Conservation (phyloP, 2,329 filamentous ascomycete species). For the Diaporthe citri region DNA sequence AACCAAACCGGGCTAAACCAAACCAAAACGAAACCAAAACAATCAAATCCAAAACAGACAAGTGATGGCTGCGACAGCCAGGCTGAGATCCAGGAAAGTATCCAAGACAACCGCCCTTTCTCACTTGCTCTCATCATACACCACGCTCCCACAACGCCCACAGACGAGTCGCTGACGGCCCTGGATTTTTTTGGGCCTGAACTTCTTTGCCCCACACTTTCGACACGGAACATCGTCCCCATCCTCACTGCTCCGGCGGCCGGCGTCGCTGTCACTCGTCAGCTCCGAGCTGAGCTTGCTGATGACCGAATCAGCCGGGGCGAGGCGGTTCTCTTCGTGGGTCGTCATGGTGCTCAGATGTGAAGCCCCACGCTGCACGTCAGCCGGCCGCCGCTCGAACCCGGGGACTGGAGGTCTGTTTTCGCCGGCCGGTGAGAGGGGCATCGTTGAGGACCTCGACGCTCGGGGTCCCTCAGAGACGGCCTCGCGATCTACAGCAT, state of each 20-base stretch:
- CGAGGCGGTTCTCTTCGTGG: conserved; percentile 40
- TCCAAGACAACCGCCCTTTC: neutral
- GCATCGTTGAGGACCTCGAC: conserved; percentile 30
- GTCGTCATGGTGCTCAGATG: conserved; percentile 40
- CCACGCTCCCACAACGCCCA: conserved; percentile 61
- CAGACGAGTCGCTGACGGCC: conserved; percentile 72
- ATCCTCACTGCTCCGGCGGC: conserved; percentile 47
- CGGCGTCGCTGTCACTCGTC: conserved; percentile 52
- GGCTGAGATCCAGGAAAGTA: neutral
- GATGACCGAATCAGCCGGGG: conserved; percentile 57
- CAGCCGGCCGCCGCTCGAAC: conserved; percentile 33
- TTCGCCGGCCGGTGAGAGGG: conserved; percentile 39
- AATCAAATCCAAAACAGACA: neutral
- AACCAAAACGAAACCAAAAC: neutral
- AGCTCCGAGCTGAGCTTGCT: conserved; percentile 72
- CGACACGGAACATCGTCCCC: conserved; percentile 66
- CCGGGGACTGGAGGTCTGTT: conserved; percentile 33
- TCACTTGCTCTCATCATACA: conserved; percentile 39
- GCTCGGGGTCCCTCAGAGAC: neutral
- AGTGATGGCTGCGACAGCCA: neutral
- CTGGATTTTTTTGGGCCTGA: conserved; percentile 69
- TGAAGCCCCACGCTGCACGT: conserved; percentile 34
- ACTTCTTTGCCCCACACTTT: conserved; percentile 69
- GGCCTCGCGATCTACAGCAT: conserved; percentile 34
- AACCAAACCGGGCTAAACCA: neutral